Percentiles rank a stretch among this genome's conserved stretches.
Conservation (phyloP, 345 rosid species). For the Salix viminalis region DNA sequence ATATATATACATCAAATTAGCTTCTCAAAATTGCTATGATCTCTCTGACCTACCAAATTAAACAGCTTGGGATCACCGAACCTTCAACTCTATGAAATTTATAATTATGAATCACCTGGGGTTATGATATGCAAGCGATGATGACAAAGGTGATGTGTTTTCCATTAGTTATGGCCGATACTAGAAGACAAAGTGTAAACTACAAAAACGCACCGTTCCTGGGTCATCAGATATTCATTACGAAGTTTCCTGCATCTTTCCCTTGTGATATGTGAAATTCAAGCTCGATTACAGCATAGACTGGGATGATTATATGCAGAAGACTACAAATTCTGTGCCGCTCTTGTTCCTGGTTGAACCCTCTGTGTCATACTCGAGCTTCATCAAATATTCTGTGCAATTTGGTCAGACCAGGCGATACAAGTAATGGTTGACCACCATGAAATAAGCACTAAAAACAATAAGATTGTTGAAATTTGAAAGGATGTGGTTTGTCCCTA, state of each 20-base stretch:
- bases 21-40: no score
- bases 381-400: not conserved
- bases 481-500: not conserved
- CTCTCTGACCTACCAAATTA: not conserved
- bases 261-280: not conserved
- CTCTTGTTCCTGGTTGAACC: not conserved
- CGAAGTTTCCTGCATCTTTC: slow-evolving; percentile 45
- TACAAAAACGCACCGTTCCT: slow-evolving; percentile 13
- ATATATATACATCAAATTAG: no score
- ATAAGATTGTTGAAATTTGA: not conserved
- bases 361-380: not conserved
- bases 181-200: slow-evolving; percentile 23
- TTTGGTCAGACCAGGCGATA: not conserved
- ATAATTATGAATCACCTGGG: not conserved
- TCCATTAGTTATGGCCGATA: slow-evolving; percentile 8
- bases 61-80: not conserved
- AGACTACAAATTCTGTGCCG: not conserved
- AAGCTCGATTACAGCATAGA: not conserved
- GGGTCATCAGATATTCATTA: slow-evolving; percentile 16
- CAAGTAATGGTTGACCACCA: not conserved
- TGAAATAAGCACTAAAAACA: not conserved
- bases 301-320: not conserved
- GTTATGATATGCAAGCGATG: slow-evolving; percentile 3
- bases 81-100: not conserved
- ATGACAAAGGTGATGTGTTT: slow-evolving; percentile 22